Percentiles rank a stretch among this genome's conserved stretches.
Evolutionary conservation across 2,329 filamentous ascomycete species (phyloP).

Genomic region (Ceratocystis albifundus): DNA sequence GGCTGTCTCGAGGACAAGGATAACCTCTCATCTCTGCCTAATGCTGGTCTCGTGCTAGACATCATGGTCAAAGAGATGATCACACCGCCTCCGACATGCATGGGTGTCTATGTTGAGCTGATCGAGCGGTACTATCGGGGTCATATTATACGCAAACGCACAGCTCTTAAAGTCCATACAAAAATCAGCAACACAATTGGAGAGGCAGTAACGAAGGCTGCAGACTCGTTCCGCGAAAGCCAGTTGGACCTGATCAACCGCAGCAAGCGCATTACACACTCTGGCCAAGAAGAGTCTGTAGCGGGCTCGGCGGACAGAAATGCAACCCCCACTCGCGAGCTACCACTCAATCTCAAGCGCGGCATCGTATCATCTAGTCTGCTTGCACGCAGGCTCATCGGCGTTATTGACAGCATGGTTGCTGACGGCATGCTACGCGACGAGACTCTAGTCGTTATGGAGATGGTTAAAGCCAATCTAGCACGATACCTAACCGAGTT

Average conservation of each 20-base stretch:
- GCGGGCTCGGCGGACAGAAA: not conserved
- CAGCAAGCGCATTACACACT: not conserved
- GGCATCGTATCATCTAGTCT: constrained; percentile 23
- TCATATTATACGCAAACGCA: constrained; percentile 9
- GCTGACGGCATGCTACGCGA: constrained; percentile 18
- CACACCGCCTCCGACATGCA: constrained; percentile 23
- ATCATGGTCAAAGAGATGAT: constrained; percentile 38
- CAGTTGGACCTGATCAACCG: constrained; percentile 17
- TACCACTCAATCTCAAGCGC: constrained; percentile 13
- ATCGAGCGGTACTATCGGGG: constrained; percentile 19
- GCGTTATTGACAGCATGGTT: constrained; percentile 14
- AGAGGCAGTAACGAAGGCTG: constrained; percentile 3
- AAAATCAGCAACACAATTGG: not conserved
- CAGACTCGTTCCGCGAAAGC: constrained; percentile 15
- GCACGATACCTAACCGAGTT: constrained; percentile 15
- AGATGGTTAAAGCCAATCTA: constrained; percentile 12
- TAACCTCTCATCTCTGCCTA: constrained; percentile 56
- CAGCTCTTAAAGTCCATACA: not conserved
- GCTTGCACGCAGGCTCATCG: constrained; percentile 27
- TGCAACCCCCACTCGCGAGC: not conserved
- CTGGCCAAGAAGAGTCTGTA: not conserved
- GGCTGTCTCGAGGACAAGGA: constrained; percentile 61
- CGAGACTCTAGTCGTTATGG: constrained; percentile 9
- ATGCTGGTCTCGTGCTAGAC: constrained; percentile 54
- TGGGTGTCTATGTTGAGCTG: constrained; percentile 15